phyloP scores from a whole-genome alignment of 2,329 filamentous ascomycete species.

The Tolypocladium pustulatum region DNA sequence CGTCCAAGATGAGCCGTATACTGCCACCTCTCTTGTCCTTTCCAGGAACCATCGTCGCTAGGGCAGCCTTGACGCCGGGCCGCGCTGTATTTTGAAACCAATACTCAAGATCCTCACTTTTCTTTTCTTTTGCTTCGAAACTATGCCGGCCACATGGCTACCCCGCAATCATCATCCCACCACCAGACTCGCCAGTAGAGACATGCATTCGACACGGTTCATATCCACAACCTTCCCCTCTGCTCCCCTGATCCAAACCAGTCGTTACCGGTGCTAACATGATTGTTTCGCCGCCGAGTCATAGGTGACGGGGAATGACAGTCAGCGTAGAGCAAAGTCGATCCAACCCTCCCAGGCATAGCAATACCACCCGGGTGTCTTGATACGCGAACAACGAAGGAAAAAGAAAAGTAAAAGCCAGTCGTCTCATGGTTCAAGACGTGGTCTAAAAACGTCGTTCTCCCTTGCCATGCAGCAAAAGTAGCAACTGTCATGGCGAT shows the following conservation, averaged over 20 bases:
- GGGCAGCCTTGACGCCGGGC: background rate
- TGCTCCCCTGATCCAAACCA: background rate
- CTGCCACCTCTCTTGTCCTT: background rate
- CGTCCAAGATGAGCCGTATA: background rate
- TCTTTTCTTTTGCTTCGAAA: conserved; percentile 4
- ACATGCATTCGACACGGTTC: background rate
- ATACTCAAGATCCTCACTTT: conserved; percentile 2
- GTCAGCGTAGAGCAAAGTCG: conserved; percentile 8
- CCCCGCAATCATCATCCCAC: conserved; percentile 1
- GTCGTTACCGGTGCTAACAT: background rate
- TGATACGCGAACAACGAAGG: conserved; percentile 18
- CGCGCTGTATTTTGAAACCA: background rate
- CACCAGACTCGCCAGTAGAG: background rate
- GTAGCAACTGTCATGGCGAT: conserved; percentile 13
- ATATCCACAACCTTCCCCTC: background rate
- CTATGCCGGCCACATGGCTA: conserved; percentile 4
- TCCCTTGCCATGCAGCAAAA: conserved; percentile 25
- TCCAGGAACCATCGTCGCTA: background rate
- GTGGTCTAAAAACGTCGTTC: conserved; percentile 35
- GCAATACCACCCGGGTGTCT: conserved; percentile 14
- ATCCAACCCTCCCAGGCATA: conserved; percentile 13
- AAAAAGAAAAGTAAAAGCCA: conserved; percentile 32
- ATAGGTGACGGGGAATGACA: conserved; percentile 2
- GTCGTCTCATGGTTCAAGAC: conserved; percentile 40
- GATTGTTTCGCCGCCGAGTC: background rate